Percentiles rank a stretch among this genome's conserved stretches.
Evolutionary conservation across 345 rosid species (phyloP).

Genomic region (Eucalyptus pauciflora): DNA sequence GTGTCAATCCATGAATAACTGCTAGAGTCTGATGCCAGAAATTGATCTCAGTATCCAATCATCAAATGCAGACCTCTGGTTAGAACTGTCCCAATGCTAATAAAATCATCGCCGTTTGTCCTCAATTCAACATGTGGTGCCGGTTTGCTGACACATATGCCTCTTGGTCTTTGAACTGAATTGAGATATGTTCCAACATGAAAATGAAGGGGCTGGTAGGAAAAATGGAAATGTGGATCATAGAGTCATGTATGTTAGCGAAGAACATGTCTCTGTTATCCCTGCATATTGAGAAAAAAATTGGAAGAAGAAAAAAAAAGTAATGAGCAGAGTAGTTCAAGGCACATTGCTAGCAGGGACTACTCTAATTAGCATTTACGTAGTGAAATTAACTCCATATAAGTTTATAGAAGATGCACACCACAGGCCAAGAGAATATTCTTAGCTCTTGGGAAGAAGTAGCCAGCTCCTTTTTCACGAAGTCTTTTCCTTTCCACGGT

Average conservation of each 20-base stretch:
- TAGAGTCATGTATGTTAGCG: constrained; percentile 28
- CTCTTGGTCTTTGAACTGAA: constrained; percentile 15
- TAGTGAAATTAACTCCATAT: too few species aligned
- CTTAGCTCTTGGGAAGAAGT: constrained; percentile 54
- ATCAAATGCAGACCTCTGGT: constrained; percentile 78
- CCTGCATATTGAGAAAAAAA: constrained; percentile 16
- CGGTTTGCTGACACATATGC: constrained; percentile 69
- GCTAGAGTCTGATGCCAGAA: not conserved
- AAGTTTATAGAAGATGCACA: not conserved
- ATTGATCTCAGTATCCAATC: constrained; percentile 56
- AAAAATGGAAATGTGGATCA: constrained; percentile 22
- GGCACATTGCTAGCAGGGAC: too few species aligned
- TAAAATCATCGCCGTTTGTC: constrained; percentile 26
- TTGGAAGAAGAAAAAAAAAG: not conserved
- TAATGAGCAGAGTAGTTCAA: not conserved
- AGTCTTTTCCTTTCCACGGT: constrained; percentile 20
- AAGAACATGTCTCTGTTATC: constrained; percentile 52
- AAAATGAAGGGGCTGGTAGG: not conserved
- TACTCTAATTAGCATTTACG: too few species aligned
- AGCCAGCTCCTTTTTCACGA: constrained; percentile 29
- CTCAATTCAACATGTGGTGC: constrained; percentile 69
- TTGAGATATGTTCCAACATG: not conserved
- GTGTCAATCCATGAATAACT: constrained; percentile 26
- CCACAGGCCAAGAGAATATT: constrained; percentile 67
- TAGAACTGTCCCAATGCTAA: constrained; percentile 39